Evolutionary conservation across 23 red algal genomes (phyloP), one percentile per base, ranked within the genome.

Genomic region (Rhodosorus marinus): DNA sequence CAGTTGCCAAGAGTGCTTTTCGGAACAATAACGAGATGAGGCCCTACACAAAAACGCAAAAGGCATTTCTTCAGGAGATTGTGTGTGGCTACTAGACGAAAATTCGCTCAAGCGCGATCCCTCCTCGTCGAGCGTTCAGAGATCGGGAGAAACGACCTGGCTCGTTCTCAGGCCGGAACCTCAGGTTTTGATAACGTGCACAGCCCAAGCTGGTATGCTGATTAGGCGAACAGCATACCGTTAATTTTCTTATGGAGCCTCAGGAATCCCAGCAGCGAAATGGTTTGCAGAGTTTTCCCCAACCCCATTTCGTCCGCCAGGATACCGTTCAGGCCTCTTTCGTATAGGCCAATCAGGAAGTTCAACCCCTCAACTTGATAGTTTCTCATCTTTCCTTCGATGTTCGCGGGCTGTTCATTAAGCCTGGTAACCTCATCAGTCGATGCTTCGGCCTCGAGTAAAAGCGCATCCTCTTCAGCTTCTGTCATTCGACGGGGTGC

Each of bases 361-460:
- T 98, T 98, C 11, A 98, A 74, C 14, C 90, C 90, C 64, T 98
- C 90, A 26, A 98, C 38, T 51, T 98, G 90, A 47, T 98, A 98
- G 1, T 71, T 66, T 14, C 90, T 64, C 73, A 98, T 83, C 26
- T 60, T 42, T 14, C 90, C 90, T 6, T 54, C 72, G 47, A 98
- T 76, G 57, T 64, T 71, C 38, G 45, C 52, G 15, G 90, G 90
- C 72, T 98, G 90, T 42, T 52, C 34, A 19, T 55, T 33, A 14
- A 98, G 67, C 46, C 78, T 72, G 24, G 78, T 82, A 4, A 80
- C 73, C 29, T 74, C 73, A 14, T 52, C 64, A 24, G 60, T 58
- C 11, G 11, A 11, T 1, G 35, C 40, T 48, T 81, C 61, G 38
- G 38, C 17, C 17, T 43, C 17, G 58, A 98, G 72, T 67, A 98